Evolutionary conservation across 306 rosid genomes (phyloP).

Genomic region (Erythrophleum fordii): DNA sequence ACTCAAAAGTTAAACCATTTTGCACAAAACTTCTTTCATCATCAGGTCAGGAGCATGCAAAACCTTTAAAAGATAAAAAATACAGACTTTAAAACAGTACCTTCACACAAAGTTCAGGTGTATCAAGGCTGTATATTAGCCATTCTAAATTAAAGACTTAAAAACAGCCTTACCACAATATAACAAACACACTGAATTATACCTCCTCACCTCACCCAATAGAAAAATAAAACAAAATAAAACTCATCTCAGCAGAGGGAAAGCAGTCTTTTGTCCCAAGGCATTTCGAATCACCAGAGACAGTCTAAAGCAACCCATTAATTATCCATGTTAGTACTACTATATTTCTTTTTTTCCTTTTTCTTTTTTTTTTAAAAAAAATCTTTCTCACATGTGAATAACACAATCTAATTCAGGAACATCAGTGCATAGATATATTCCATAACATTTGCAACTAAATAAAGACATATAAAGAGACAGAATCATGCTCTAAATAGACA

Average conservation of each 20-base stretch:
- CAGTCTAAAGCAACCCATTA: constrained; percentile 12
- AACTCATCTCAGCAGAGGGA: not conserved
- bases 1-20: constrained; percentile 22
- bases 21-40: not conserved
- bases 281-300: not conserved
- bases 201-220: not conserved
- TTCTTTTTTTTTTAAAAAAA: too few relatives aligned
- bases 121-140: not conserved
- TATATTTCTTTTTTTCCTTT: not conserved
- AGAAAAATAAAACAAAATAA: not conserved
- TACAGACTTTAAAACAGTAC: not conserved
- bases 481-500: constrained; percentile 25
- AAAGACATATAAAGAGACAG: constrained; percentile 19
- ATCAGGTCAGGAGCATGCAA: not conserved
- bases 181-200: constrained; percentile 2
- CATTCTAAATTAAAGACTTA: not conserved
- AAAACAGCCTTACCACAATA: not conserved
- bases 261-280: not conserved
- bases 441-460: constrained; percentile 34
- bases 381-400: constrained; percentile 15
- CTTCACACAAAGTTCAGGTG: not conserved
- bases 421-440: constrained; percentile 9
- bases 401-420: not conserved
- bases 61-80: not conserved
- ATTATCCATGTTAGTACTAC: constrained; percentile 1